Evolutionary conservation across 2,329 filamentous ascomycete species (phyloP).

Genomic region (Microdochium paspali): DNA sequence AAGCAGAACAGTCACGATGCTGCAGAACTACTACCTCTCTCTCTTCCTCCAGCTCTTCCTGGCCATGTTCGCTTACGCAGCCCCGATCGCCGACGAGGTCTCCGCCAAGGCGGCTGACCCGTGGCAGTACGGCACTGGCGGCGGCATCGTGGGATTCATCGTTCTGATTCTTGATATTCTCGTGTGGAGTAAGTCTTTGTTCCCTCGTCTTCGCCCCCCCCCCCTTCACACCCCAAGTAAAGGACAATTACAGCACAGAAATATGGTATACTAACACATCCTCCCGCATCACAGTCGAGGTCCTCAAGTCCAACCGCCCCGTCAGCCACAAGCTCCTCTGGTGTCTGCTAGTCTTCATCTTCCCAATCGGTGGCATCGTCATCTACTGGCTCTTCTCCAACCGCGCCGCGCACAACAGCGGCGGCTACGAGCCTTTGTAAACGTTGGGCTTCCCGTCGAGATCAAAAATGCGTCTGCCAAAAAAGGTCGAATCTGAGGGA

Average conservation of each 20-base stretch:
- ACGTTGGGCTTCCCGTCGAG: no score
- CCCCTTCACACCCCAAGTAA: no score
- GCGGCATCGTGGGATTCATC: constrained; percentile 52
- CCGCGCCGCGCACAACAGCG: constrained; percentile 42
- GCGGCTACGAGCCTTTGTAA: constrained; percentile 41
- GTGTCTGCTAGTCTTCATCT: constrained; percentile 54
- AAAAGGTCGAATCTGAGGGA: no score
- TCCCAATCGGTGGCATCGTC: constrained; percentile 51
- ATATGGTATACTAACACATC: constrained; percentile 7
- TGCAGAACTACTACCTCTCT: constrained; percentile 14
- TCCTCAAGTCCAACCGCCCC: constrained; percentile 53
- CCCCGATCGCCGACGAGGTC: constrained; percentile 28
- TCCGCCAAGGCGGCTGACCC: constrained; percentile 27
- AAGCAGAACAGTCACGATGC: neutral
- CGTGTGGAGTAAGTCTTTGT: constrained; percentile 43
- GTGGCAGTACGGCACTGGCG: constrained; percentile 52
- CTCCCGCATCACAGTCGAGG: constrained; percentile 41
- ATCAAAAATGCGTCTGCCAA: no score
- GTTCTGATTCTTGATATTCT: constrained; percentile 53
- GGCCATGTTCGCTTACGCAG: constrained; percentile 37
- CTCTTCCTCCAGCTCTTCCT: constrained; percentile 44
- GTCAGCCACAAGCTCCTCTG: constrained; percentile 49
- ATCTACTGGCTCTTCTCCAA: constrained; percentile 58
- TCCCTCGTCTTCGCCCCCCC: neutral
- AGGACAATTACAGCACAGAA: neutral